Conservation (phyloP, 2,329 filamentous ascomycete genomes). For the Exophiala lecanii-corni region DNA sequence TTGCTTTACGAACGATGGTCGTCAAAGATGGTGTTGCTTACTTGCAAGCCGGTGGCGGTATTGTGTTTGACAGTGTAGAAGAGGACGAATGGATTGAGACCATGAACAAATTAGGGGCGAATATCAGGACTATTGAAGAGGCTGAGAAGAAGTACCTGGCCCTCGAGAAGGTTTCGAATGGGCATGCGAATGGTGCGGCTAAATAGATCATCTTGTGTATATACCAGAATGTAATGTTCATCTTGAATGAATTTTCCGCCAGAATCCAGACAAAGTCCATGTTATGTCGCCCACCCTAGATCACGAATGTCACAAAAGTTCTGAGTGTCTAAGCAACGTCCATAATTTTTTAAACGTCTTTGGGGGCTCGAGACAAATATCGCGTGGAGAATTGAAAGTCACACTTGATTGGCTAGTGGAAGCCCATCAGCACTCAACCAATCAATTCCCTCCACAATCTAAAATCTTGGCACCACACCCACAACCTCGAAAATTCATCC, state of each 20-base stretch:
- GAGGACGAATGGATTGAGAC: constrained; percentile 95
- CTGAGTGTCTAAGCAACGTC: no score
- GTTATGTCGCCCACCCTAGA: no score
- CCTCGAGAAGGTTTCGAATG: constrained; percentile 30
- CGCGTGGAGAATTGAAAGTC: no score
- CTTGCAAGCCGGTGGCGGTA: constrained; percentile 79
- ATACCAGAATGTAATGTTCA: no score
- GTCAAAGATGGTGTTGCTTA: constrained; percentile 88
- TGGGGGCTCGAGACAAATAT: no score
- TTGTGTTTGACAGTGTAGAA: constrained; percentile 88
- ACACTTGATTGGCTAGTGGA: no score
- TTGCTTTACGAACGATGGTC: constrained; percentile 84
- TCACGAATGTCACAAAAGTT: no score
- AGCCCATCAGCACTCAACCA: no score
- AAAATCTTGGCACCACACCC: constrained; percentile 5
- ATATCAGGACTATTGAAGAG: constrained; percentile 79
- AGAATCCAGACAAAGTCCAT: no score
- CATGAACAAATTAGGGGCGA: constrained; percentile 89
- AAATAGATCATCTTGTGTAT: constrained; percentile 12
- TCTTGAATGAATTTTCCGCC: no score
- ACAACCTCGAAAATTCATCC: constrained; percentile 6
- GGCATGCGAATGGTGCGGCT: constrained; percentile 15
- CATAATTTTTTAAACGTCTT: no score
- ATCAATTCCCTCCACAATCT: no score
- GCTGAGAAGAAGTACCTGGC: constrained; percentile 67